Base-by-base conservation (phyloP, 2,329 filamentous ascomycete genomes). In the Cyphellophora attinorum region DNA sequence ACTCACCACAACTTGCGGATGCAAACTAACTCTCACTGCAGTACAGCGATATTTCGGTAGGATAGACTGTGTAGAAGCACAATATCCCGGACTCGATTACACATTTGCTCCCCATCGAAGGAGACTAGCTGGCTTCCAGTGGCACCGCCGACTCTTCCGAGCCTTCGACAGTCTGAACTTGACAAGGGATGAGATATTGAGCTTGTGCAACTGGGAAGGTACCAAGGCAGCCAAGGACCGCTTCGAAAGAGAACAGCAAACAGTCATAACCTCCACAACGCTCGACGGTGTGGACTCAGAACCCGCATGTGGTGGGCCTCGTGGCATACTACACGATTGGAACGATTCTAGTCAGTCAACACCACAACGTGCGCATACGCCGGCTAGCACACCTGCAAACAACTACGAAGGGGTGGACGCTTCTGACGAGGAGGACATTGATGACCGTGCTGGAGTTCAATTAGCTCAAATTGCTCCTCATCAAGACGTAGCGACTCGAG, bases 61-160 rank as follows among this genome's bases (percentile, higher is more conserved):
- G 27, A 62, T 78, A 29, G 74, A 78, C 59, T 74, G 68, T 48
- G 65, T 77, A 41, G 76, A 79, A 60, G 74, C 76, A 32, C 73
- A 76, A 39, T 79, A 80, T 48, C 76, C 76, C 0, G 76, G 76
- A 19, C 62, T 79, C 30, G 76, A 80, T 60, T 80, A 80, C 54
- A 70, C 70, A 30, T 65, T 73, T 48, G 57, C 60, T 5, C 72
- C 75, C 2, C 76, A 80, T 57, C 69, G 76, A 37, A 72, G 75
- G 60, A 67, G 76, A 27, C 62, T 80, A 10, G 62, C 70, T 34
- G 70, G 72, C 29, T 79, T 77, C 51, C 67, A 68, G 8, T 73
- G 74, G 61, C 76, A 80, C 55, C 62, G 62, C 43, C 63, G 64
- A 40, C 61, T 80, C 2, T 79, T 80, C 56, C 62, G 62, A 14